Conservation (phyloP, 208 protist species). For the Leptomonas seymouri region DNA sequence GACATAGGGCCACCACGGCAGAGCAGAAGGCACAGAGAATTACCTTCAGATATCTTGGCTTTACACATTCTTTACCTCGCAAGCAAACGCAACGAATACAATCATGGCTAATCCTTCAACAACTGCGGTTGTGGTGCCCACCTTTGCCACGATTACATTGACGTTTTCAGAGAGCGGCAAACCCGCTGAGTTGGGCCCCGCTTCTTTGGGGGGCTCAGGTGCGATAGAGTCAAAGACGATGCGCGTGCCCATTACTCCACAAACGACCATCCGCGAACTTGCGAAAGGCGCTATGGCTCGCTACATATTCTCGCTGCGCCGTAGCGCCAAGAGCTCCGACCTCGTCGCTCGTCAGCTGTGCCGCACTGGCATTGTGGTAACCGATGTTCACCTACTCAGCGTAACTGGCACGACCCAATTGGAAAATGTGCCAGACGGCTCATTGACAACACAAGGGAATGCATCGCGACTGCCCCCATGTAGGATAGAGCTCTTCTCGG, state of each 20-base stretch:
- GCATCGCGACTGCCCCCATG: constrained; percentile 9
- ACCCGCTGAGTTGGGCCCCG: no score
- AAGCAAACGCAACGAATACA: not conserved
- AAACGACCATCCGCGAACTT: constrained; percentile 74
- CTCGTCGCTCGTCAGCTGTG: constrained; percentile 18
- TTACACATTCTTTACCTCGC: no score
- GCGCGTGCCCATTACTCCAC: constrained; percentile 69
- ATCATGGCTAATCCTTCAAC: not conserved
- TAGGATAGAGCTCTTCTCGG: constrained; percentile 62
- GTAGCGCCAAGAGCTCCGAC: constrained; percentile 9
- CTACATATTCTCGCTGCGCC: constrained; percentile 52
- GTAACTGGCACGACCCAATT: not conserved
- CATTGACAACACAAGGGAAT: not conserved
- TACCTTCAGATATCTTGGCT: no score
- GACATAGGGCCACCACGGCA: no score
- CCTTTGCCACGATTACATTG: constrained; percentile 30
- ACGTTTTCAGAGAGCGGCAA: not conserved
- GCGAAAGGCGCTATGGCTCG: constrained; percentile 84
- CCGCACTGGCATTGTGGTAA: constrained; percentile 24
- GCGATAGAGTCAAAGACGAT: constrained; percentile 36
- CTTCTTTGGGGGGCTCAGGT: not conserved
- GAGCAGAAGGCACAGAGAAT: no score
- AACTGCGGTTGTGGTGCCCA: not conserved
- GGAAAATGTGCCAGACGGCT: no score
- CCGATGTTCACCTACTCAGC: constrained; percentile 24